Evolutionary conservation across 306 rosid species (phyloP).

Genomic region (Purshia tridentata): DNA sequence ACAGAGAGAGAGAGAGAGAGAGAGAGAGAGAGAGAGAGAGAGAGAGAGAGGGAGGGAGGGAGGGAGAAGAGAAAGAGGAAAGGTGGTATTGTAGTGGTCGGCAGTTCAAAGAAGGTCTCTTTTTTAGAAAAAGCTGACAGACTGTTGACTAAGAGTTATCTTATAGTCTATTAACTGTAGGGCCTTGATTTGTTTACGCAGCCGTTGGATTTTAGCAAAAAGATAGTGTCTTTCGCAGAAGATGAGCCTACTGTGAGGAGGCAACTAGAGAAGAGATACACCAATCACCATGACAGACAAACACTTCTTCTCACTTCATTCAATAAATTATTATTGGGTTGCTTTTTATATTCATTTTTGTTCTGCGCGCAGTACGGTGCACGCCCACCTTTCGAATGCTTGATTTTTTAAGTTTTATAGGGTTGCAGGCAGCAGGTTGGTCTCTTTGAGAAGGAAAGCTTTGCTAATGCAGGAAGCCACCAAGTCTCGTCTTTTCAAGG

Average conservation of each 20-base stretch:
- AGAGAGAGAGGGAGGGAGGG: constrained; percentile 11
- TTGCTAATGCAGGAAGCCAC: constrained; percentile 24
- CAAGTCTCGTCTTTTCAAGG: constrained; percentile 28
- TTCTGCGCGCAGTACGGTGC: constrained; percentile 23
- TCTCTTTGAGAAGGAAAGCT: constrained; percentile 18
- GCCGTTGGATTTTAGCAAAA: not conserved
- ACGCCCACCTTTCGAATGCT: constrained; percentile 42
- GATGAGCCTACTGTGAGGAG: not conserved
- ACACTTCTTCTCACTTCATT: not conserved
- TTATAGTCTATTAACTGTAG: constrained; percentile 29
- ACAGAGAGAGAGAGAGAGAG: constrained; percentile 23
- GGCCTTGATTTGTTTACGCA: constrained; percentile 36
- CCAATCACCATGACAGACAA: not conserved
- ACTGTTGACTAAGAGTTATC: constrained; percentile 52
- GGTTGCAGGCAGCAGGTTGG: constrained; percentile 21
- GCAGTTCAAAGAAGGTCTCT: constrained; percentile 38
- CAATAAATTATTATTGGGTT: not conserved
- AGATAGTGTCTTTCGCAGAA: not conserved
- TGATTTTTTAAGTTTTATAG: not conserved
- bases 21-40: constrained; percentile 38
- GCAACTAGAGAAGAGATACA: no score
- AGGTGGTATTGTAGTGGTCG: constrained; percentile 25
- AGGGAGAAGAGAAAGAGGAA: constrained; percentile 4
- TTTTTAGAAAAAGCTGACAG: constrained; percentile 69
- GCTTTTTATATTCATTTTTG: not conserved